Percentiles rank a stretch among this genome's conserved stretches.
Evolutionary conservation across 805 yeast genomes (phyloP).

Genomic region (Nakazawaea ernobii): DNA sequence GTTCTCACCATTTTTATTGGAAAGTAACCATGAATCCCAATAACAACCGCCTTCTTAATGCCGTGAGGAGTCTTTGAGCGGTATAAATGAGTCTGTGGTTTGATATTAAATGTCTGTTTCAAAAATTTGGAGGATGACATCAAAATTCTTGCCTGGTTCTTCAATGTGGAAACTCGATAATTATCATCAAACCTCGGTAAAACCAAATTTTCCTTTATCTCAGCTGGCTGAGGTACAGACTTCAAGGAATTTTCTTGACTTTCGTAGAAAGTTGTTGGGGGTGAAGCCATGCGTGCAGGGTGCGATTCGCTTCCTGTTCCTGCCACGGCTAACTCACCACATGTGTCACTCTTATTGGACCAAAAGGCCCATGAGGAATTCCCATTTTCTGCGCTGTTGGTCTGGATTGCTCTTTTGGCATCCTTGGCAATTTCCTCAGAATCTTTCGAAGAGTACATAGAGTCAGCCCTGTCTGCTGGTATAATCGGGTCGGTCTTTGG

Average conservation of each 20-base stretch:
- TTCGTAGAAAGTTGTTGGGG: slow-evolving; percentile 26
- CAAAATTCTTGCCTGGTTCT: slow-evolving; percentile 20
- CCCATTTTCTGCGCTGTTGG: slow-evolving; percentile 15
- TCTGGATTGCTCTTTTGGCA: slow-evolving; percentile 18
- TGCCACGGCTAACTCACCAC: slow-evolving; percentile 22
- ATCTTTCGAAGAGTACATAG: slow-evolving; percentile 15
- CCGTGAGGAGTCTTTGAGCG: slow-evolving; percentile 9
- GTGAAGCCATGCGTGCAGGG: slow-evolving; percentile 19
- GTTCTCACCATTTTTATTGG: slow-evolving; percentile 82
- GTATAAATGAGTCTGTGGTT: slow-evolving; percentile 26
- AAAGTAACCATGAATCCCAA: slow-evolving; percentile 93
- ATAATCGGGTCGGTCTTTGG: neutral
- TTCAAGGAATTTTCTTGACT: slow-evolving; percentile 17
- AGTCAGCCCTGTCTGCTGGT: slow-evolving; percentile 2
- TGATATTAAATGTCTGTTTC: slow-evolving; percentile 12
- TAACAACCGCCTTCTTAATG: slow-evolving; percentile 59
- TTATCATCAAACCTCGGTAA: slow-evolving; percentile 21
- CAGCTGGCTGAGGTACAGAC: neutral
- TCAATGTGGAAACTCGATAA: slow-evolving; percentile 21
- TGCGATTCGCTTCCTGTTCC: slow-evolving; percentile 23
- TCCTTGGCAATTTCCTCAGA: slow-evolving; percentile 19
- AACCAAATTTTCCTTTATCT: slow-evolving; percentile 14
- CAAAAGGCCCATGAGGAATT: slow-evolving; percentile 24
- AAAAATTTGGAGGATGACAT: slow-evolving; percentile 16
- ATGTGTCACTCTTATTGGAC: slow-evolving; percentile 3